Base-by-base conservation (phyloP, 495 filamentous ascomycete species). In the Annulohypoxylon moriforme region DNA sequence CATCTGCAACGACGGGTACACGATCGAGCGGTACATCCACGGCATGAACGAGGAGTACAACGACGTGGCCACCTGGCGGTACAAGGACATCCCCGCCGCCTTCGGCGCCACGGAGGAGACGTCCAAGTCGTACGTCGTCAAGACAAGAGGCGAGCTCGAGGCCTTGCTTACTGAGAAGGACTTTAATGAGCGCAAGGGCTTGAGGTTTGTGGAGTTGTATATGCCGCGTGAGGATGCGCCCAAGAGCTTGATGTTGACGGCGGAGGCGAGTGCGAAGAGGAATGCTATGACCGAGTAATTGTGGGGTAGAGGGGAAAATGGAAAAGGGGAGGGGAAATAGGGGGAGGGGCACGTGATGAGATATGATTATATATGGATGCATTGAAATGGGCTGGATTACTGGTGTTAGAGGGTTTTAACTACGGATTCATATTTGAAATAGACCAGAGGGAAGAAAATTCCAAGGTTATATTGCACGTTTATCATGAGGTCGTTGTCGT, bases 141-240 rank as follows among this genome's bases (percentile, higher is more conserved):
- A 88, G 81, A 92, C 91, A 14, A 87, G 90, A 75, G 84, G 88
- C 24, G 88, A 94, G 76, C 81, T 95, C 11, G 85, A 90, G 65
- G 76, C 83, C 34, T 80, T 97, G 40, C 91, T 97, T 67, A 83
- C 77, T 0, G 85, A 94, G 65, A 68, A 88, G 65, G 82, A 87
- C 24, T 97, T 97, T 76, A 85, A 83, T 53, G 77, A 76, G 59
- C 76, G 83, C 27, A 73, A 77, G 24, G 79, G 71, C 38, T 49
- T 85, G 56, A 79, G 95, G 82, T 86, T 97, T 78, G 94, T 97
- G 25, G 94, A 97, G 81, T 60, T 97, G 55, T 93, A 93, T 76
- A 94, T 97, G 88, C 89, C 89, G 16, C 90, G 89, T 78, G 86
- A 94, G 60, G 94, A 97, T 79, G 90, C 93, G 24, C 94, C 94